Base-by-base conservation (phyloP, 2,329 filamentous ascomycete genomes). In the Aureobasidium sp. region DNA sequence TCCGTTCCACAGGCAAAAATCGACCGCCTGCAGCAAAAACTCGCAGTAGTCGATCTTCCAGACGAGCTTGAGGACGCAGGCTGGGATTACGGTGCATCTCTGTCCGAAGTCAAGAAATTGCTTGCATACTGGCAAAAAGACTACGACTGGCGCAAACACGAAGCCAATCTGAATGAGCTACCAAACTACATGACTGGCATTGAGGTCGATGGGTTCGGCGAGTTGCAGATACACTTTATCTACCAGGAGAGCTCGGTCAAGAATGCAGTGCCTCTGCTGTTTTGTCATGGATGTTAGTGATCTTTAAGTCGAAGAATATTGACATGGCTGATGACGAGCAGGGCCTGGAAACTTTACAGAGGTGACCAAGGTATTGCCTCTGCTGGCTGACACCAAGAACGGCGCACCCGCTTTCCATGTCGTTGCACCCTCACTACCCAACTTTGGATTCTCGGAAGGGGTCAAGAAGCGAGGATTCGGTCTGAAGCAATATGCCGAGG, bases 321-420 rank as follows among this genome's bases (percentile, higher is more conserved):
- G 8, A 7, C 37, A n/a, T 34, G n/a, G 29, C 47, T 51, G 44
- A 58, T 58, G 41, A 47, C 1, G n/a, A 3, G 25, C 20, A 62
- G 57, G 60, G 83, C 88, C 88, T 0, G 87, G 88, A 1, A 86
- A 82, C 65, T 89, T 88, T 69, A 70, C 87, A 49, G 87, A 90
- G 73, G 84, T 84, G 1, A 73, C 76, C 20, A 89, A 87, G 68
- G 74, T 90, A 42, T 75, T 91, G 1, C 77, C 0, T 79, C 79
- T 2, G 80, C 79, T 1, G 69, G 84, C 27, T 81, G 80, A 4
- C 82, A 82, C 65, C 83, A 80, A 65, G 79, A 78, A 52, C 83
- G 83, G 71, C 79, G 77, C 20, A 27, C 64, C 45, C 74, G 73
- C 4, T 72, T 80, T 62, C 51, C 74, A 83, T 65, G 70, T 84